Conservation (phyloP, 2,329 filamentous ascomycete species). For the Fusarium napiforme region DNA sequence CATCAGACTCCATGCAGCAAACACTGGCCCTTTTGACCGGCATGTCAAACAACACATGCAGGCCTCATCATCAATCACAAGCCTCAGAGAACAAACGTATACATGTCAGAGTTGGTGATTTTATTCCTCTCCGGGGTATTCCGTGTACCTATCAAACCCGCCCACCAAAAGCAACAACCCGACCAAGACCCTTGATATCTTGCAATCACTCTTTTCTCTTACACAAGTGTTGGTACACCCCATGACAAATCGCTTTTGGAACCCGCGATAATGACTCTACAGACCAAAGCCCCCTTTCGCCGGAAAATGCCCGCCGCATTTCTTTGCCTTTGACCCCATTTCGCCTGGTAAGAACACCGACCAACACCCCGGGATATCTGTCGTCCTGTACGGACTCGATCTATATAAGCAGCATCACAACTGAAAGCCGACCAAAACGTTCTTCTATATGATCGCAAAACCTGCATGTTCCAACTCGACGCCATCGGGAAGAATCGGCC, state of each 20-base stretch:
- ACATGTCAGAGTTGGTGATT: background rate
- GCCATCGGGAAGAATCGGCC: conserved; percentile 63
- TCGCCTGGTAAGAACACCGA: conserved; percentile 11
- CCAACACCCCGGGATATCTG: background rate
- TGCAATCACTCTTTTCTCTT: background rate
- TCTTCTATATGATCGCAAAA: conserved; percentile 53
- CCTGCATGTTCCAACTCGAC: conserved; percentile 62
- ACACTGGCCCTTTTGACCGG: background rate
- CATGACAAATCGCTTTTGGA: conserved; percentile 6
- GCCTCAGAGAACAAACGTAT: background rate
- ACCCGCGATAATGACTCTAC: conserved; percentile 1
- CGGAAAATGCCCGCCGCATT: conserved; percentile 12
- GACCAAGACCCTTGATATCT: background rate
- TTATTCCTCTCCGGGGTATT: background rate
- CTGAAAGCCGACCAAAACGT: background rate
- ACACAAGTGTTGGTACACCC: background rate
- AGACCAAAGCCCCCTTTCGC: conserved; percentile 14
- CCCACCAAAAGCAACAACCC: background rate
- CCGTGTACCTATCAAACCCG: background rate
- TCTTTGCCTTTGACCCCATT: conserved; percentile 3
- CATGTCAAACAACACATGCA: background rate
- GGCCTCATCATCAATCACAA: background rate
- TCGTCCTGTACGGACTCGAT: background rate
- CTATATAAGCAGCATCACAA: background rate
- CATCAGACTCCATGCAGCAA: background rate